Conservation (phyloP, 176 grass and related monocot species). For the Guadua angustifolia region DNA sequence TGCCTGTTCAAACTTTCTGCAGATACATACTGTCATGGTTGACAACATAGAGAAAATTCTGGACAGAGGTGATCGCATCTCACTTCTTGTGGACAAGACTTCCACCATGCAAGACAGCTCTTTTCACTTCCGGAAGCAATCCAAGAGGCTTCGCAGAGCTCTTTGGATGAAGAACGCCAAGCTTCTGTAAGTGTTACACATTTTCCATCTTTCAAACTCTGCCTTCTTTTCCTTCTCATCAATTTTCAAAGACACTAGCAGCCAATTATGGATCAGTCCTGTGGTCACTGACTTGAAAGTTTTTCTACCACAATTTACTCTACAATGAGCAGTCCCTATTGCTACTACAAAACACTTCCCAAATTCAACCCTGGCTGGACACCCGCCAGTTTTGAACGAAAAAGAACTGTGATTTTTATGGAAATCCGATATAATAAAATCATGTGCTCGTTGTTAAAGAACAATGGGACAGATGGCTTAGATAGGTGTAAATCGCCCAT, state of each 20-base stretch:
- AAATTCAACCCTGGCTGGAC: neutral
- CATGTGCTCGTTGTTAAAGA: neutral
- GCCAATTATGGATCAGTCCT: neutral
- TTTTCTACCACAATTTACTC: neutral
- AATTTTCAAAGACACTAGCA: neutral
- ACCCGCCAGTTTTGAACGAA: neutral
- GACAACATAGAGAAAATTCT: constrained; percentile 96
- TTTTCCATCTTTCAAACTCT: neutral
- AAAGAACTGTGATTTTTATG: neutral
- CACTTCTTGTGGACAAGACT: constrained; percentile 92
- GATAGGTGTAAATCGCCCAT: neutral
- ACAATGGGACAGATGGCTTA: neutral
- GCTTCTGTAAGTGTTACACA: constrained; percentile 67
- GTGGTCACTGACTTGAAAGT: neutral
- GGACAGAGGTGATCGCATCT: constrained; percentile 91
- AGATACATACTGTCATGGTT: constrained; percentile 98
- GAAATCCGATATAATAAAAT: neutral
- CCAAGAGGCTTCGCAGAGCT: constrained; percentile 74
- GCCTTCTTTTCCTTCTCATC: neutral
- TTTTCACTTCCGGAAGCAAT: constrained; percentile 92
- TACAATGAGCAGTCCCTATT: neutral
- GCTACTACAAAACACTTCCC: neutral
- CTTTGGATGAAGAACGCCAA: constrained; percentile 98
- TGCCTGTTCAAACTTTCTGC: constrained; percentile 3
- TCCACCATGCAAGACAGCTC: constrained; percentile 92